Evolutionary conservation across 176 grass and related monocot species (phyloP).

Genomic region (Carex kokanica): DNA sequence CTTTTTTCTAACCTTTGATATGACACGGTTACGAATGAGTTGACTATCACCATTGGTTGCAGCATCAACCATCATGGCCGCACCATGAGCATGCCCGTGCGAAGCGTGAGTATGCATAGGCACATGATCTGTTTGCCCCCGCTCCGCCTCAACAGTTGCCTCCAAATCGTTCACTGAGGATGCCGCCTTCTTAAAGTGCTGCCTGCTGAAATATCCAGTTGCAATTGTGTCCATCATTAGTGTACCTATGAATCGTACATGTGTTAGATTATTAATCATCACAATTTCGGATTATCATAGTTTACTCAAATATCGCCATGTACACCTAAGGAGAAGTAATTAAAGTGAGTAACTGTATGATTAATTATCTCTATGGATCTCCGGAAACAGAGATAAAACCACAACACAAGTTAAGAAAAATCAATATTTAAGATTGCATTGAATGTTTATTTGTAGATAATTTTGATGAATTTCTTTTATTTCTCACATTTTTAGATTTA

Average conservation of each 20-base stretch:
- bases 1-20: neutral
- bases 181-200: slow-evolving; percentile 23
- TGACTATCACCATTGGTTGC: slow-evolving; percentile 14
- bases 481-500: too few species aligned
- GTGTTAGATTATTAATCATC: neutral
- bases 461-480: too few species aligned
- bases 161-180: neutral
- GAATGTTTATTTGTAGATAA: too few species aligned
- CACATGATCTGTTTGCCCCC: neutral
- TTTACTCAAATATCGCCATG: neutral
- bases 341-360: neutral
- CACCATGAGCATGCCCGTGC: slow-evolving; percentile 31
- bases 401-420: too few species aligned
- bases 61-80: neutral
- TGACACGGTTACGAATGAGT: slow-evolving; percentile 33
- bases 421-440: too few species aligned
- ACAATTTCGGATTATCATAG: neutral
- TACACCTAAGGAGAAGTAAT: too few species aligned
- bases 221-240: slow-evolving; percentile 59
- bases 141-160: neutral
- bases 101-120: slow-evolving; percentile 33
- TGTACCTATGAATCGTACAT: slow-evolving; percentile 19
- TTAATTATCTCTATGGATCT: neutral
- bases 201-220: slow-evolving; percentile 59
- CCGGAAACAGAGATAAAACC: too few species aligned